These are phyloP conservation scores for Globisporangium radiosum DNA, from an alignment of 352 stramenopile genomes.

Conservation along the genomic window DNA sequence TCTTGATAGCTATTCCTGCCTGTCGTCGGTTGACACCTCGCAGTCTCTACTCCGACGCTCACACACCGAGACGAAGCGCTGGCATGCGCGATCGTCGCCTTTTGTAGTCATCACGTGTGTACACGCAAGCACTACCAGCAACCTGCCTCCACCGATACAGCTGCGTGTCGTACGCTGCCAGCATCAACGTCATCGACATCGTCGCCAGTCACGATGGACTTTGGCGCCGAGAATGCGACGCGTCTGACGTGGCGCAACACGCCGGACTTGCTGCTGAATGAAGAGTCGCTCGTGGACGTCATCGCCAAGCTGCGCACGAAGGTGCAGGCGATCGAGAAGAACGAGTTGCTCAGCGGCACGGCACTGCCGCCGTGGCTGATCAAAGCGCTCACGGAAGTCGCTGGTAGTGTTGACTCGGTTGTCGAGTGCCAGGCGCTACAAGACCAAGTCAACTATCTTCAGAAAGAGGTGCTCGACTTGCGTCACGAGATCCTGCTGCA, in stretches of 20 bases:
- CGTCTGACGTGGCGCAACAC: constrained; percentile 55
- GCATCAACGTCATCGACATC: background rate
- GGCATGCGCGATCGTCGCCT: no score
- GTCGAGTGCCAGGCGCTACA: constrained; percentile 72
- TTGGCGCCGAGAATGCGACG: constrained; percentile 32
- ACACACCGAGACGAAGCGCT: no score
- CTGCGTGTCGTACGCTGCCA: no score
- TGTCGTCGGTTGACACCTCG: no score
- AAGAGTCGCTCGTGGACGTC: constrained; percentile 70
- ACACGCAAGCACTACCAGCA: no score
- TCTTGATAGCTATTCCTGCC: no score
- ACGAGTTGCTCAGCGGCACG: constrained; percentile 67
- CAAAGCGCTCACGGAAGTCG: constrained; percentile 69
- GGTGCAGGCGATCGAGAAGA: constrained; percentile 65
- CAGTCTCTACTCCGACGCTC: no score
- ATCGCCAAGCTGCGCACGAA: constrained; percentile 61
- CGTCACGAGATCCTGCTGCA: constrained; percentile 70
- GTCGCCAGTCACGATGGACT: constrained; percentile 19
- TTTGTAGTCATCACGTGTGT: background rate
- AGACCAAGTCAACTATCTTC: constrained; percentile 64
- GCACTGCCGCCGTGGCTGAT: constrained; percentile 64
- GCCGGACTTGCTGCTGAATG: constrained; percentile 72
- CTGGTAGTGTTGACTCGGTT: constrained; percentile 71
- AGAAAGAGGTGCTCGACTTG: constrained; percentile 78
- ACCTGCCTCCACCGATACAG: no score